Percentiles rank a stretch among this genome's conserved stretches.
phyloP scores from a whole-genome alignment of 805 yeast species.

The Ogataea neopini region DNA sequence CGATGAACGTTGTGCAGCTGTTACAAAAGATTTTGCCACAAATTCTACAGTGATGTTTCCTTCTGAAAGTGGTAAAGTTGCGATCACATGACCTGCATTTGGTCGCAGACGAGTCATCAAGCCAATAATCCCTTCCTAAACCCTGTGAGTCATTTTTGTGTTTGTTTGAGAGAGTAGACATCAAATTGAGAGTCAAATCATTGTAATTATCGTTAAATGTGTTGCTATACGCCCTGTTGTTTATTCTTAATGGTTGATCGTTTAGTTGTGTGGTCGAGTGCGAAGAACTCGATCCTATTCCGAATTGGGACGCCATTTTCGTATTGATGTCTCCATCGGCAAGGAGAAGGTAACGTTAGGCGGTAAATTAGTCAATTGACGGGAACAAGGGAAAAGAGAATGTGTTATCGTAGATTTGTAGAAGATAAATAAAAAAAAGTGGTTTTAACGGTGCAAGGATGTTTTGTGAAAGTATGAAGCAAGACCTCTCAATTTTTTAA shows the following conservation, averaged over 20 bases:
- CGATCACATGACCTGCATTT: constrained; percentile 85
- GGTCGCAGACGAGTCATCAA: constrained; percentile 89
- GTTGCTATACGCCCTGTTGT: constrained; percentile 8
- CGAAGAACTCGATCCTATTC: constrained; percentile 24
- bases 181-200: constrained; percentile 27
- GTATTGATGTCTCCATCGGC: background rate
- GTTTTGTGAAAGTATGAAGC: no score
- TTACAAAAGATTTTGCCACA: constrained; percentile 96
- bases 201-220: constrained; percentile 20
- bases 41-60: constrained; percentile 93
- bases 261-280: constrained; percentile 29
- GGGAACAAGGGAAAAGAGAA: background rate
- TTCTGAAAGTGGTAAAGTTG: constrained; percentile 78
- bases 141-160: constrained; percentile 36
- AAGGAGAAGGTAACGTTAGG: background rate
- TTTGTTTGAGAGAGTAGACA: constrained; percentile 24
- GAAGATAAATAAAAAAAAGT: background rate
- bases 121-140: constrained; percentile 84
- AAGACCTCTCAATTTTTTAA: no score
- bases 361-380: no score
- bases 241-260: constrained; percentile 20
- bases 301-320: constrained; percentile 8
- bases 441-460: constrained; percentile 1
- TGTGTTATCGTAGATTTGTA: background rate
- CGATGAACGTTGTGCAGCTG: constrained; percentile 70